Percentiles rank a stretch among this genome's conserved stretches.
Conservation (phyloP, 768 basidiomycete genomes). For the Agrocybe pediades region DNA sequence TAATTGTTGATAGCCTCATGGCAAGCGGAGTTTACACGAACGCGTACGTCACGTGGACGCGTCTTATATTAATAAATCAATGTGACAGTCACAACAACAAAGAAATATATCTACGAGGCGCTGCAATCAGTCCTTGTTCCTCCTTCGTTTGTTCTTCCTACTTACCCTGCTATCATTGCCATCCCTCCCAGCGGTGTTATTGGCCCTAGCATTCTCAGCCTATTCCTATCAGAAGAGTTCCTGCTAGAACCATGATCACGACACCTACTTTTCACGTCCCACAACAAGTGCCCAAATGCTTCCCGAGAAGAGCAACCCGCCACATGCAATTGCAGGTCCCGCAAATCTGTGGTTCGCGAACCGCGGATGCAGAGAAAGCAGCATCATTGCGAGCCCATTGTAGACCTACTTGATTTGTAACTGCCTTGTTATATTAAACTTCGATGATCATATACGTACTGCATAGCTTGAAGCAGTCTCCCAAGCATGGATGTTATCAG, state of each 20-base stretch:
- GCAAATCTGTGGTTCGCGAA: slow-evolving; percentile 64
- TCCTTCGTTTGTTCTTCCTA: neutral
- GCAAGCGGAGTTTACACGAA: slow-evolving; percentile 38
- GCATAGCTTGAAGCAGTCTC: slow-evolving; percentile 63
- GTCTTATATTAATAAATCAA: slow-evolving; percentile 9
- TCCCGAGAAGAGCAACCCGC: slow-evolving; percentile 62
- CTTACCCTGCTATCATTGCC: slow-evolving; percentile 71
- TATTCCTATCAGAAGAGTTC: slow-evolving; percentile 9
- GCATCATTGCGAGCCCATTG: slow-evolving; percentile 68
- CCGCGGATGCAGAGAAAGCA: slow-evolving; percentile 62
- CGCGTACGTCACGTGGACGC: slow-evolving; percentile 41
- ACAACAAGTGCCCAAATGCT: slow-evolving; percentile 60
- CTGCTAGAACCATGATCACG: neutral
- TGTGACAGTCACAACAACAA: slow-evolving; percentile 51
- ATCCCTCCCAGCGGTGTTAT: slow-evolving; percentile 68
- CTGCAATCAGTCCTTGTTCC: neutral
- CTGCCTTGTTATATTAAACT: neutral
- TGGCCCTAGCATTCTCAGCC: slow-evolving; percentile 57
- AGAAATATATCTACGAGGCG: slow-evolving; percentile 57
- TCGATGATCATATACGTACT: slow-evolving; percentile 36
- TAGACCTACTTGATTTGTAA: slow-evolving; percentile 45
- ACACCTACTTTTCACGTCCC: slow-evolving; percentile 40
- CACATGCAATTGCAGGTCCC: slow-evolving; percentile 64
- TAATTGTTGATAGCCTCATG: slow-evolving; percentile 32
- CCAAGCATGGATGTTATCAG: slow-evolving; percentile 61